Evolutionary conservation across 345 rosid species (phyloP), one percentile per base, ranked within the genome.

Genomic region (Dimocarpus longan): DNA sequence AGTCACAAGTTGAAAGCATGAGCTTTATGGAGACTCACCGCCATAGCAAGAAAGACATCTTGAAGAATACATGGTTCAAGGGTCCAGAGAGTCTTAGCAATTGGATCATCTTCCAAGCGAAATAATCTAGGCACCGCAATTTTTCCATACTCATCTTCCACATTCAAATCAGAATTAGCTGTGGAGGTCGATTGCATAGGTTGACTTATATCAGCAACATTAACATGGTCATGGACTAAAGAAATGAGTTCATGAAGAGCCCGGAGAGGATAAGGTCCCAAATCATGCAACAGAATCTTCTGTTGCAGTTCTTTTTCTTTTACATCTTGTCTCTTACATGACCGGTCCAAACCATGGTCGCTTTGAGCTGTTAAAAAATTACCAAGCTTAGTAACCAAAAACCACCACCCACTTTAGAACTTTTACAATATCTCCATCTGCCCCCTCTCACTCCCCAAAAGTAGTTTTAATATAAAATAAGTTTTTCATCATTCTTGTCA

Each of bases 161-260:
- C 43, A 73, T 57, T 60, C 76, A 74, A 66, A 28, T 64, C 80
- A 66, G 86, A 84, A 71, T 68, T 86, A 77, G 78, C 73, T 68
- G 79, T 79, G 76, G 88, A 75, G 70, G 84, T 68, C 71, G 86
- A 78, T 63, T 73, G 81, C 60, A 65, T 72, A 13, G 50, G 75
- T 78, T 63, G 84, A 83, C 80, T 85, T 79, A 82, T 80, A 73
- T 75, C 87, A 76, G 76, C 84, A 71, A 79, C 74, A 83, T 86
- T 90, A 66, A 94, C 90, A 59, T 48, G 81, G 69, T 88, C 87
- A 86, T 92, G 97, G 78, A 92, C 97, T 73, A 91, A 82, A 82
- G 97, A 89, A 84, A 92, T 90, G 75, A 95, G 91, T 66, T 89
- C 86, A 69, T 86, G 93, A 83, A 92, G 91, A 82, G 88, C 87